phyloP scores from a whole-genome alignment of 257 asterid species.

The Nicotiana obtusifolia region DNA sequence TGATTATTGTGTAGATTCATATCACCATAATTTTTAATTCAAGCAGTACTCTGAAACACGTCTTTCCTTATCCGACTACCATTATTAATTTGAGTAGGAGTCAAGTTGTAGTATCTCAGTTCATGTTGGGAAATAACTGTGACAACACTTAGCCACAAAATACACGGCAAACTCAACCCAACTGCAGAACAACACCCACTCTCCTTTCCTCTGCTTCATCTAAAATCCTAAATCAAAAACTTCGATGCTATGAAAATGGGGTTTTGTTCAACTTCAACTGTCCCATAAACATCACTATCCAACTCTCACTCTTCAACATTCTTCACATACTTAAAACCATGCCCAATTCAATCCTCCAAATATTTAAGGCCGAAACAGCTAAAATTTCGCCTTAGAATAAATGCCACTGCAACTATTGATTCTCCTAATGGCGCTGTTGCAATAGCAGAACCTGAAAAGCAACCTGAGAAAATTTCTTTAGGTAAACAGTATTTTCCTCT shows the following conservation, averaged over 20 bases:
- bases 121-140: no score
- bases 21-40: no score
- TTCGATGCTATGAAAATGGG: neutral
- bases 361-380: neutral
- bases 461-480: slow-evolving; percentile 20
- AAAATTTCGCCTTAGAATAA: neutral
- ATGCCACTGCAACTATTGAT: slow-evolving; percentile 4
- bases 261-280: neutral
- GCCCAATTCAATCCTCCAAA: neutral
- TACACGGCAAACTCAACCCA: neutral
- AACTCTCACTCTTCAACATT: neutral
- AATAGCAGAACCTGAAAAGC: neutral
- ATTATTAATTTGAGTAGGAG: no score
- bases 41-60: no score
- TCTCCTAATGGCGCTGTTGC: neutral
- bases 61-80: no score
- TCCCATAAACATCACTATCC: no score
- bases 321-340: neutral
- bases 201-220: neutral
- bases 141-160: no score
- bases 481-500: slow-evolving; percentile 85
- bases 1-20: no score
- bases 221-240: no score
- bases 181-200: neutral
- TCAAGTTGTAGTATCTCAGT: no score